Base-by-base conservation (phyloP, 2,329 filamentous ascomycete species). In the Cladophialophora psammophila region DNA sequence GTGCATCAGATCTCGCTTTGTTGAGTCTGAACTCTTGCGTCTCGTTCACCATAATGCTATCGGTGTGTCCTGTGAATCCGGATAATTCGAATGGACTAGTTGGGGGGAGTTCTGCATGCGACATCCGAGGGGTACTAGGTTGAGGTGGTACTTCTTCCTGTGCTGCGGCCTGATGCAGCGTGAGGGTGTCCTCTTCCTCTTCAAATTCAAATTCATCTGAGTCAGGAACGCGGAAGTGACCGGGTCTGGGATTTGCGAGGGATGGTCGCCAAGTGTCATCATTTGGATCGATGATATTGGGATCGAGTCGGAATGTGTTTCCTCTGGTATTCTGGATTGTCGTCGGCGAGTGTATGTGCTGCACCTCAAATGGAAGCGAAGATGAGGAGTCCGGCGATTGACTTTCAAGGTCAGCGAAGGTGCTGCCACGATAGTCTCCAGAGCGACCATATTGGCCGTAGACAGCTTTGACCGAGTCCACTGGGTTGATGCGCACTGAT, bases 131-230 rank as follows among this genome's bases (percentile, higher is more conserved):
- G 52, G 69, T 69, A 48, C 67, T 68, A 18, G 95, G 95, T 96
- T 96, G 81, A 93, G 90, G 83, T 92, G 95, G 81, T 94, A 98
- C 72, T 98, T 98, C 85, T 97, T 98, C 86, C 97, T 98, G 94
- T 98, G 98, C 75, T 94, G 94, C 32, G 97, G 98, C 85, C 83
- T 98, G 54, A 98, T 98, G 85, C 85, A 98, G 64, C 97, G 93
- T 85, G 97, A 96, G 76, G 6, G 45, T 35, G 59, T 98, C 61
- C 96, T 98, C 93, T 31, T 38, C 60, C 92, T 98, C 75, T 91
- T 97, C 74, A 20, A 66, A 74, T n/a, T 67, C 65, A 38, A 62
- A 64, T 20, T 99, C 62, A 97, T 98, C 93, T 92, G 97, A 74
- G 91, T 97, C 74, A 12, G 69, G 69, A 59, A 69, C 64, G 9